Conservation (phyloP, 2,329 filamentous ascomycete genomes). For the Stagonosporopsis cucurbitacearum region DNA sequence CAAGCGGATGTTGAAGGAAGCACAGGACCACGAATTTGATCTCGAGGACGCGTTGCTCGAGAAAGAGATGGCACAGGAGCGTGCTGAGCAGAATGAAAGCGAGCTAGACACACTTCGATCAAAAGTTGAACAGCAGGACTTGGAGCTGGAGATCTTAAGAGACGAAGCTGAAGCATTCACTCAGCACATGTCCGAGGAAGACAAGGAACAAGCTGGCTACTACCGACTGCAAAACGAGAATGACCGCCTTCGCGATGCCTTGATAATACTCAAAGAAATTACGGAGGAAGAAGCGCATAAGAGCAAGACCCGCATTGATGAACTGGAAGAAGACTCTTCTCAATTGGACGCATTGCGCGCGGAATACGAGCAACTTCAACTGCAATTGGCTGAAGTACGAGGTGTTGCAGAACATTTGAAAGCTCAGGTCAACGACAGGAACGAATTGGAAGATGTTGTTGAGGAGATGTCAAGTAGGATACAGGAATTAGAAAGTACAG, state of each 20-base stretch:
- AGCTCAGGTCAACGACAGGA: conserved; percentile 86
- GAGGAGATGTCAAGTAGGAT: conserved; percentile 90
- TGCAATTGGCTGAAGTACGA: conserved; percentile 75
- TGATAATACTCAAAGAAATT: conserved; percentile 83
- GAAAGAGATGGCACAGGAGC: conserved; percentile 95
- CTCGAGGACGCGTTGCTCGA: conserved; percentile 89
- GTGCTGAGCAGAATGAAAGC: conserved; percentile 78
- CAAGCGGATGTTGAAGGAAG: conserved; percentile 72
- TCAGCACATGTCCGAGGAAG: conserved; percentile 85
- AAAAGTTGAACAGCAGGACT: conserved; percentile 80
- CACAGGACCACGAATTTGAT: conserved; percentile 83
- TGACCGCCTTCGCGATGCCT: conserved; percentile 82
- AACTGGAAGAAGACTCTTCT: conserved; percentile 46
- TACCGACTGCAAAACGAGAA: conserved; percentile 91
- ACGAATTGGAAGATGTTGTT: conserved; percentile 91
- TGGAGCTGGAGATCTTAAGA: conserved; percentile 84
- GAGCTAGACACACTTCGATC: conserved; percentile 80
- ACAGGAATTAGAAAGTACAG: conserved; percentile 79
- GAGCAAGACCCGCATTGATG: conserved; percentile 61
- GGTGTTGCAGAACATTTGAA: conserved; percentile 82
- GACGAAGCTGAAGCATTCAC: conserved; percentile 87
- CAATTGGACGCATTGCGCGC: conserved; percentile 53
- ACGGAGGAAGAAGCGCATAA: conserved; percentile 85
- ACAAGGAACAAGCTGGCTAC: conserved; percentile 85
- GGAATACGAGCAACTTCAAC: conserved; percentile 72